Evolutionary conservation across 495 filamentous ascomycete genomes (phyloP), one percentile per base, ranked within the genome.

Genomic region (Chaetomium fimeti): DNA sequence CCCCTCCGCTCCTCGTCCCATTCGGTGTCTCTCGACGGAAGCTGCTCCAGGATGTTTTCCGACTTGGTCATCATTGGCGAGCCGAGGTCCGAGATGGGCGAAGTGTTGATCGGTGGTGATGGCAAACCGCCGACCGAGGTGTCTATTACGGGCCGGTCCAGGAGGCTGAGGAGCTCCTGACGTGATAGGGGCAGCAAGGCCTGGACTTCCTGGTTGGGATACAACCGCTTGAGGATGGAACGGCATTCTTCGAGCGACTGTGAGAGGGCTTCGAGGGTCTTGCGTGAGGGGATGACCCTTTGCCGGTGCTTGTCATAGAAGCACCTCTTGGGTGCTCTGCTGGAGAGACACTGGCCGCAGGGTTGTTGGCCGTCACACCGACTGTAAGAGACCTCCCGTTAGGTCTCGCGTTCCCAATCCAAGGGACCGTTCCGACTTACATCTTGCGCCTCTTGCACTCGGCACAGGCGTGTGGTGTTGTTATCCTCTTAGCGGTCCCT

Each of bases 221-320:
- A 85, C 15, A 85, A 65, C 42, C 81, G 75, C 73, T 82, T 83
- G 56, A 85, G 75, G 61, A 85, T 79, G 1, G 78, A 82, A 42
- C 83, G 79, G 71, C 82, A 85, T 72, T 85, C 83, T 70, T 85
- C 83, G 61, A 85, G 75, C 36, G 81, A 83, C 67, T 84, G 83
- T 18, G 81, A 84, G 4, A 85, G 71, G 18, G 82, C 82, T 64
- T 85, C 83, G 52, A 85, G 78, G 3, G 83, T 84, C 77, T 85
- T 85, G 68, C 83, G 77, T 2, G 83, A 85, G 0, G 83, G 83
- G 54, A 85, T 84, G 20, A 85, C 82, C 57, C 83, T 73, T 68
- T 85, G 82, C 29, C 83, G 77, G 71, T 85, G 83, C 74, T 85
- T 84, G 72, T 85, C 83, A 66, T 85, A 85, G 69, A 84, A 84